These are phyloP conservation scores for Marasmius oreades DNA, from an alignment of 1,284 basidiomycete genomes.

Conservation along the genomic window DNA sequence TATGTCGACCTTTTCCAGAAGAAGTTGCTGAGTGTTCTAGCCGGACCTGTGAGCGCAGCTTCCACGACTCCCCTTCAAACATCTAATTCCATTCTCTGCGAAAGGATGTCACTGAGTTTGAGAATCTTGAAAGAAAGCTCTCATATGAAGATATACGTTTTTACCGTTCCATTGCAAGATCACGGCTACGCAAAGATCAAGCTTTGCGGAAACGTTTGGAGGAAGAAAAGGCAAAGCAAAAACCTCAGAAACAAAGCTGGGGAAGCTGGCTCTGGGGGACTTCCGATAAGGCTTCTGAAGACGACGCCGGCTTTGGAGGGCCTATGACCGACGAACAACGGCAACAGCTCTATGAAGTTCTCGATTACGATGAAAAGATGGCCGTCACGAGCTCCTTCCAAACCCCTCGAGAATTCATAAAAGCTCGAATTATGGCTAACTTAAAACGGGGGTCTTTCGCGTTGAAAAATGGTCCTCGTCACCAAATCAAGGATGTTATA, in stretches of 20 bases:
- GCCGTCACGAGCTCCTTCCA: slow-evolving; percentile 68
- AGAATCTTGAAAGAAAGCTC: slow-evolving; percentile 78
- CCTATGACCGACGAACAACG: slow-evolving; percentile 91
- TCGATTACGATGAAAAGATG: slow-evolving; percentile 91
- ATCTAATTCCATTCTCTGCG: background rate
- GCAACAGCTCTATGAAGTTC: slow-evolving; percentile 88
- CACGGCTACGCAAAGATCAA: slow-evolving; percentile 84
- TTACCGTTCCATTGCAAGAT: slow-evolving; percentile 94
- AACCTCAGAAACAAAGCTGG: slow-evolving; percentile 62
- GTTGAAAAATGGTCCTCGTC: slow-evolving; percentile 70
- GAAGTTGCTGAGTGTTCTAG: slow-evolving; percentile 56
- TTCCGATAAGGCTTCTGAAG: slow-evolving; percentile 32
- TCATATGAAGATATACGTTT: slow-evolving; percentile 96
- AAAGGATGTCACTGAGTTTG: slow-evolving; percentile 65
- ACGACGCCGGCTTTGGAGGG: slow-evolving; percentile 57
- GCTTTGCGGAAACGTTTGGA: slow-evolving; percentile 68
- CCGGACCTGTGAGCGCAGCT: slow-evolving; percentile 36
- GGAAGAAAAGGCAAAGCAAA: slow-evolving; percentile 58
- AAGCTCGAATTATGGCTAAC: slow-evolving; percentile 73
- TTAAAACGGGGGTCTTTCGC: slow-evolving; percentile 88
- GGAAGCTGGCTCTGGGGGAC: slow-evolving; percentile 85
- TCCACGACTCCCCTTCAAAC: background rate
- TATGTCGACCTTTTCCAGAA: slow-evolving; percentile 92
- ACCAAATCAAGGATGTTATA: slow-evolving; percentile 67
- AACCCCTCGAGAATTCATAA: slow-evolving; percentile 80